Base-by-base conservation (phyloP, 345 rosid species). In the Acer yangbiense region DNA sequence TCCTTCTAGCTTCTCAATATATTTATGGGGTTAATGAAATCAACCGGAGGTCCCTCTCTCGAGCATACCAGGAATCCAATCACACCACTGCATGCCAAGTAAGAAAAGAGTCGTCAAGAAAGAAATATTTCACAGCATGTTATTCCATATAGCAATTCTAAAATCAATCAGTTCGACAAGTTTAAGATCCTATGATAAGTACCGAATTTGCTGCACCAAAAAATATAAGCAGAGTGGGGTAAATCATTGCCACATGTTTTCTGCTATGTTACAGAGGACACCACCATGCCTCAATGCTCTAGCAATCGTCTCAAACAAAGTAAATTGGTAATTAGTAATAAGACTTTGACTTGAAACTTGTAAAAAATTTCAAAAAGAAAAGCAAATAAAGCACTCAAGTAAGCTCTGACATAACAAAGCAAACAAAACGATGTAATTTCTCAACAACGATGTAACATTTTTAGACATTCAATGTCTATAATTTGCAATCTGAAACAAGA, bases 191-290 rank as follows among this genome's bases (percentile, higher is more conserved):
- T 94, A 32, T 86, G 92, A 35, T 94, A 94, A 78, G 92, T 87
- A 63, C 88, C 97, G 29, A 96, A 50, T 41, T 69, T 63, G 11
- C 64, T 5, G 21, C 44, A 0, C 41, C 5, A 20, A 48, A 43
- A n/a, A 35, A n/a, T 9, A 17, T 46, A 43, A 44, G 21, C 55
- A 65, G 64, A 76, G 44, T 14, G 0, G 20, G 12, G 35, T 29
- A 11, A 27, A 23, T 21, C 21, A 41, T 78, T 77, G 99, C 99
- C 99, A 94, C 94, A 94, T 90, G 78, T 98, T 94, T 83, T 96
- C 98, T 4, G 98, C 97, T 98, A 94, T 92, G 88, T 92, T 96
- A 82, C 97, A 96, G 61, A 96, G 92, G 76, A 94, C 88, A 73
- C 99, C 99, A 39, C 99, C 97, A 71, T 94, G 98, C 89, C 90